A percentile compares a stretch with the other conserved stretches of the same genome.
These are phyloP conservation scores for Scedosporium minutisporum DNA, from an alignment of 2,329 filamentous ascomycete species.

Conservation along the genomic window DNA sequence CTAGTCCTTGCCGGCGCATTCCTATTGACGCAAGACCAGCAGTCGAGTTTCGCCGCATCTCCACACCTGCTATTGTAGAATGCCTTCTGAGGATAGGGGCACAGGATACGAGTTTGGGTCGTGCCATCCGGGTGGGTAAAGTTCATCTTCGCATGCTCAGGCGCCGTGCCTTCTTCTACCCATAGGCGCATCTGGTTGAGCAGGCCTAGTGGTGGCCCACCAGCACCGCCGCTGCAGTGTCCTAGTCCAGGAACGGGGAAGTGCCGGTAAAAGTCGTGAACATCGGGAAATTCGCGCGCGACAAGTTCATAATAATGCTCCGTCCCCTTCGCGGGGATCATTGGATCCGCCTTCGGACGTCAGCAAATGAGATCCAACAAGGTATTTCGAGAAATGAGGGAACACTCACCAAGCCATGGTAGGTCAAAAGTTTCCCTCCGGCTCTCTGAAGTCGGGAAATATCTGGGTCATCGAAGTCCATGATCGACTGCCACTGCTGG, in stretches of 20 bases:
- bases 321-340: neutral
- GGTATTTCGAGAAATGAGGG: neutral
- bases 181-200: too few relatives aligned
- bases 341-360: neutral
- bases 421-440: neutral
- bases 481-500: neutral
- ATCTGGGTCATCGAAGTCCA: neutral
- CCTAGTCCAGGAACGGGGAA: conserved; percentile 8
- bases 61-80: too few relatives aligned
- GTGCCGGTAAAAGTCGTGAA: conserved; percentile 5
- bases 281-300: neutral
- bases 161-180: too few relatives aligned
- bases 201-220: neutral
- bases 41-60: too few relatives aligned
- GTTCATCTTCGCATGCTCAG: too few relatives aligned
- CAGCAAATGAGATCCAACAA: neutral
- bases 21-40: too few relatives aligned
- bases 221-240: conserved; percentile 3
- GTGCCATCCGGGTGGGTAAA: too few relatives aligned
- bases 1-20: too few relatives aligned
- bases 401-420: neutral
- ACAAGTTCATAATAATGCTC: conserved; percentile 5
- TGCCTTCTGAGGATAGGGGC: too few relatives aligned
- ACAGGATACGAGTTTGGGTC: too few relatives aligned
- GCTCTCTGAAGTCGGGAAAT: neutral